Evolutionary conservation across 768 basidiomycete genomes (phyloP).

Genomic region (Amanita subjunquillea): DNA sequence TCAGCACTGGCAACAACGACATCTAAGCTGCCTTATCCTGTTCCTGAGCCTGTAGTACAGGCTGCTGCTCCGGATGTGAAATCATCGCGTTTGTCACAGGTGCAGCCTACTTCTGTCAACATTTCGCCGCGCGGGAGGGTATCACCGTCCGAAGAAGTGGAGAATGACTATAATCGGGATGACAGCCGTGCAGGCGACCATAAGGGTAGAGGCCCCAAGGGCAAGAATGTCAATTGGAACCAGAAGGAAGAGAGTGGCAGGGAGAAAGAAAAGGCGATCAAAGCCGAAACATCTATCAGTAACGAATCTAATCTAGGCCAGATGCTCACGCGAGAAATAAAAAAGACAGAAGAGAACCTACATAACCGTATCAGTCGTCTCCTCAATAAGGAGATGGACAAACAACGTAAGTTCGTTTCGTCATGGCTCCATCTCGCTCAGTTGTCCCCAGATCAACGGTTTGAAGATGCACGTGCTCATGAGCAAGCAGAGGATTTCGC

Average conservation of each 20-base stretch:
- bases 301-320: slow-evolving; percentile 49
- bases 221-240: slow-evolving; percentile 55
- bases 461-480: slow-evolving; percentile 70
- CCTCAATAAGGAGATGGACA: slow-evolving; percentile 82
- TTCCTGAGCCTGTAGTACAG: slow-evolving; percentile 20
- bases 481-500: slow-evolving; percentile 76
- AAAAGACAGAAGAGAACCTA: slow-evolving; percentile 72
- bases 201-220: slow-evolving; percentile 32
- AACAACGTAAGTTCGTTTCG: slow-evolving; percentile 54
- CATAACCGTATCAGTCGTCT: slow-evolving; percentile 69
- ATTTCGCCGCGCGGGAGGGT: slow-evolving; percentile 44
- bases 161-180: slow-evolving; percentile 52
- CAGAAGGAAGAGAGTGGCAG: slow-evolving; percentile 32
- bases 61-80: slow-evolving; percentile 12
- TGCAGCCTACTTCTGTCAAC: not conserved
- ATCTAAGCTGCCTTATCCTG: slow-evolving; percentile 48
- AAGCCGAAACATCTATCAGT: slow-evolving; percentile 26
- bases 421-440: slow-evolving; percentile 5
- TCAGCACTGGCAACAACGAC: slow-evolving; percentile 43
- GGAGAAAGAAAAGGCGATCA: slow-evolving; percentile 21
- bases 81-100: slow-evolving; percentile 10
- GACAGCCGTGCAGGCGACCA: slow-evolving; percentile 41
- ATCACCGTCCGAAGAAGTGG: slow-evolving; percentile 68
- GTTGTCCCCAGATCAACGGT: slow-evolving; percentile 55
- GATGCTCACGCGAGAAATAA: slow-evolving; percentile 65